phyloP scores from a whole-genome alignment of 306 rosid species.

The Lathyrus aphaca region DNA sequence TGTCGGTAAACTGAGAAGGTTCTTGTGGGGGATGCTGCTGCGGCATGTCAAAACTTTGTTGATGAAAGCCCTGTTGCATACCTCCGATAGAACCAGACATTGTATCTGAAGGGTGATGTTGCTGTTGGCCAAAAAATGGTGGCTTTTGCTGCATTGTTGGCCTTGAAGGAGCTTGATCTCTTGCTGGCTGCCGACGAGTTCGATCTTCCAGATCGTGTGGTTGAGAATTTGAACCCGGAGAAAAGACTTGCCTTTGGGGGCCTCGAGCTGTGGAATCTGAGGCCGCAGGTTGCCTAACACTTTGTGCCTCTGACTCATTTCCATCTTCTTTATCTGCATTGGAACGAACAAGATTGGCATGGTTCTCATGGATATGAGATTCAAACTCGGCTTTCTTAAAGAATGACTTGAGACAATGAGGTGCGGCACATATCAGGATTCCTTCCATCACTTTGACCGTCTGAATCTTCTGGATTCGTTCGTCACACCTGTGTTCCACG shows the following conservation, averaged over 20 bases:
- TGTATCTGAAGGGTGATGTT: slow-evolving; percentile 59
- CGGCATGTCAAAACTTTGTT: slow-evolving; percentile 80
- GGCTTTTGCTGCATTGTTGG: slow-evolving; percentile 62
- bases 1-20: slow-evolving; percentile 64
- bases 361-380: slow-evolving; percentile 82
- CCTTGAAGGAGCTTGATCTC: slow-evolving; percentile 79
- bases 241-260: slow-evolving; percentile 69
- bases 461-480: slow-evolving; percentile 96
- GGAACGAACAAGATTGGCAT: slow-evolving; percentile 72
- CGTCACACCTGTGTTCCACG: slow-evolving; percentile 76
- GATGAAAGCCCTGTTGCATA: slow-evolving; percentile 53
- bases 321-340: slow-evolving; percentile 81
- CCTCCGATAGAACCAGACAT: slow-evolving; percentile 49
- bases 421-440: slow-evolving; percentile 93
- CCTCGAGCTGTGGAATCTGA: slow-evolving; percentile 78
- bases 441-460: slow-evolving; percentile 99
- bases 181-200: slow-evolving; percentile 65
- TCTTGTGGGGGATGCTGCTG: slow-evolving; percentile 65
- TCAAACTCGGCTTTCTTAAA: slow-evolving; percentile 80
- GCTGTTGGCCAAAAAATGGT: slow-evolving; percentile 73
- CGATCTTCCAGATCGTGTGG: slow-evolving; percentile 82
- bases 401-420: slow-evolving; percentile 96
- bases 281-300: slow-evolving; percentile 69
- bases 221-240: slow-evolving; percentile 81
- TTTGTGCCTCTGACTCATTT: slow-evolving; percentile 84